Evolutionary conservation across 768 basidiomycete genomes (phyloP), one percentile per base, ranked within the genome.

Genomic region (Trametopsis cervina): DNA sequence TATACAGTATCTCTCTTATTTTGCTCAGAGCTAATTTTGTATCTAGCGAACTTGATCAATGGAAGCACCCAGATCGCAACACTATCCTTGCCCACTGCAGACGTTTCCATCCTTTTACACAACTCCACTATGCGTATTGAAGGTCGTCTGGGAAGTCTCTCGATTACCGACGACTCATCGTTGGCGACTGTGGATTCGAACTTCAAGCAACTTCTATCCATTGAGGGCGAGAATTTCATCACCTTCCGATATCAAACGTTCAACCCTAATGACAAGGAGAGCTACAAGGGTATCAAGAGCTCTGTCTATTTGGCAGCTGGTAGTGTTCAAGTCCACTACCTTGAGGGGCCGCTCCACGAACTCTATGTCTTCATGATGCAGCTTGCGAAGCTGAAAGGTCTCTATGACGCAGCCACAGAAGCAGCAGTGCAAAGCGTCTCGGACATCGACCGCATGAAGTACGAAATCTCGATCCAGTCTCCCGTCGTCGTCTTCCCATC

Each of bases 381-480:
- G 61, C 79, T 99, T 29, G 89, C 92, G 4, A 83, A 81, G 54
- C 80, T 99, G 57, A 98, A 98, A 69, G 87, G 86, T 1, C 63
- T 98, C 10, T 98, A 98, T 55, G 95, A 99, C 65, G 81, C 93
- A 17, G 93, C 95, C 10, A 88, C 90, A 2, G 83, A 89, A 61
- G 95, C 81, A 18, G 96, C 96, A 33, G 92, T 89, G 21, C 90
- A 97, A 62, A 75, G 78, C 41, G 96, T 93, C 4, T 81, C 90
- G n/a, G 89, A 89, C 63, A 87, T 94, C n/a, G 84, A 89, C 56
- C 79, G 83, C 44, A 93, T 98, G 88, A 81, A 89, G 63, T 97
- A 93, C 66, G 79, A 91, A 49, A 63, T 98, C n/a, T 81, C 83
- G 21, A 72, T 98, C 60, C 90, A 87, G 66, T 85, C 93, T 0